Conservation (phyloP, 2,329 filamentous ascomycete species). For the Zymoseptoria ardabiliae region DNA sequence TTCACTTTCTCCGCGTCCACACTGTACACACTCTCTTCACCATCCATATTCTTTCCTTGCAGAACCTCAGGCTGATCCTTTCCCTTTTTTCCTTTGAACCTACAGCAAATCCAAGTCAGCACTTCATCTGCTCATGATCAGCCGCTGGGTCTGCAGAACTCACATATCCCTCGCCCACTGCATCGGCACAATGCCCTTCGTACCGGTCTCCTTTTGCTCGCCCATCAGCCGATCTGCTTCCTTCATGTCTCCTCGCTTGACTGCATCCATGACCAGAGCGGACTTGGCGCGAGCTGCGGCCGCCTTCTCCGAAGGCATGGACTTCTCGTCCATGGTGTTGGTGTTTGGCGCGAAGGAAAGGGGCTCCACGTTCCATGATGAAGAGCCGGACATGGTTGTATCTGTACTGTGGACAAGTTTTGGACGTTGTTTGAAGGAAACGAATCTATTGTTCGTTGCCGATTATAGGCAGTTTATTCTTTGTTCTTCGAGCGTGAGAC, state of each 20-base stretch:
- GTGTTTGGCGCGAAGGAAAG: conserved; percentile 18
- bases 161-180: neutral
- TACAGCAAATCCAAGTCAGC: neutral
- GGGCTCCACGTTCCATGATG: conserved; percentile 14
- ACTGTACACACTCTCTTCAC: neutral
- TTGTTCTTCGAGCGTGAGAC: neutral
- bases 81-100: neutral
- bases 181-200: conserved; percentile 3
- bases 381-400: conserved; percentile 5
- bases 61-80: neutral
- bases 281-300: conserved; percentile 17
- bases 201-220: conserved; percentile 8
- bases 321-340: conserved; percentile 15
- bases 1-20: neutral
- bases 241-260: conserved; percentile 20
- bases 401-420: neutral
- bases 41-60: neutral
- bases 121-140: neutral
- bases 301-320: conserved; percentile 21
- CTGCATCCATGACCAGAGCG: conserved; percentile 21
- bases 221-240: conserved; percentile 22
- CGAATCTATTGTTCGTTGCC: neutral
- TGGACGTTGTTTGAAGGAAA: neutral
- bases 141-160: neutral
- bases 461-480: no score